These are phyloP conservation scores for Raphanus raphanistrum DNA, from an alignment of 345 rosid genomes.

Conservation along the genomic window DNA sequence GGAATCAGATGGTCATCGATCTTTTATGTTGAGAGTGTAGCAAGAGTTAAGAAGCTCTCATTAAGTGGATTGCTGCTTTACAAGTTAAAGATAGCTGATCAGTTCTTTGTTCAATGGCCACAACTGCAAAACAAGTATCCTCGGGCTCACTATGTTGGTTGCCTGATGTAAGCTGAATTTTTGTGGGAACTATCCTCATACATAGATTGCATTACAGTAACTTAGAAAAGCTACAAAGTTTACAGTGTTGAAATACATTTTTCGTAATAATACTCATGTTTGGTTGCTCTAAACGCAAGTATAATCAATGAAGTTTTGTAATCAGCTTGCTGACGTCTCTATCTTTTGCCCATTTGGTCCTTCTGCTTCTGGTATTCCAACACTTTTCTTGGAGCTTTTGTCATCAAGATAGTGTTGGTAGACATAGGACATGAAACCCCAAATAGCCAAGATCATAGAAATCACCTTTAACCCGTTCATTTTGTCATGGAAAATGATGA, in stretches of 20 bases:
- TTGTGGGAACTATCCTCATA: conserved; percentile 20
- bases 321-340: conserved; percentile 6
- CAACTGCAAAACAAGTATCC: conserved; percentile 65
- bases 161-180: conserved; percentile 64
- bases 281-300: conserved; percentile 15
- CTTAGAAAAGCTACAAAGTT: conserved; percentile 25
- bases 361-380: conserved; percentile 23
- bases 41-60: conserved; percentile 84
- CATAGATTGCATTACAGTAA: neutral
- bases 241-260: neutral
- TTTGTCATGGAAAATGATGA: conserved; percentile 59
- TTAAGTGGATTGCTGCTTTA: conserved; percentile 83
- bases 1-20: conserved; percentile 84
- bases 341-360: conserved; percentile 1
- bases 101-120: conserved; percentile 92
- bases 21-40: conserved; percentile 89
- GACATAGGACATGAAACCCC: conserved; percentile 59
- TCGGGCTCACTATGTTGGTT: conserved; percentile 72
- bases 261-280: neutral
- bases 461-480: conserved; percentile 66
- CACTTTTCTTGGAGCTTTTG: conserved; percentile 15
- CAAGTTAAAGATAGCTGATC: conserved; percentile 76
- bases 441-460: conserved; percentile 59
- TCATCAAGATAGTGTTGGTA: conserved; percentile 45
- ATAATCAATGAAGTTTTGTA: neutral